Base-by-base conservation (phyloP, 129 eudicot genomes). In the Logfia minima region DNA sequence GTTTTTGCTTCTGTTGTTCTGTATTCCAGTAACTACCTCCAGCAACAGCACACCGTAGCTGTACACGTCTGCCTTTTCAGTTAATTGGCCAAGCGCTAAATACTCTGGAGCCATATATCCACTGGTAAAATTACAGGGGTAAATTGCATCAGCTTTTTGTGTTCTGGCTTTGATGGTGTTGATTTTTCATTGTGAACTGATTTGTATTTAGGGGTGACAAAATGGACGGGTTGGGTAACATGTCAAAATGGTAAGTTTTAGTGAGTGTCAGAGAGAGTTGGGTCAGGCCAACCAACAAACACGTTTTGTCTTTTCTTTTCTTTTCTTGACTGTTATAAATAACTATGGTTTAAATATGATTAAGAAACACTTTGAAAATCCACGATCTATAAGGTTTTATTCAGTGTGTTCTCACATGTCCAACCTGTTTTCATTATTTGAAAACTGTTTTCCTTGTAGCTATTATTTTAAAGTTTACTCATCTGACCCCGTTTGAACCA, bases 101-200 rank as follows among this genome's bases (percentile, higher is more conserved):
- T 91, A 91, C 82, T 87, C 92, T 23, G 92, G 96, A 71, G 96
- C 96, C 92, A 90, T 83, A 34, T 87, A 90, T 87, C 90, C 93
- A 70, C 90, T 87, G 84, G 59, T 9, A 68, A 68, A 75, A 65
- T 52, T 1, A 28, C 23, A 67, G 9, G 45, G 9, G 26, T 35
- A 62, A 59, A 71, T 24, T 51, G 65, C 11, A 79, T 79, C 41
- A 71, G 68, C 71, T 43, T 29, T n/a, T 71, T 14, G 62, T 6
- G 41, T 66, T 14, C 11, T 58, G 43, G 29, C 45, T 62, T 37
- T 75, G 45, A 4, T 22, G 69, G 14, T 64, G 41, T 29, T 29
- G 19, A 26, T 53, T 52, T 55, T 19, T 31, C 6, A 34, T 37
- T 64, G 34, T 18, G 51, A 3, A 58, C 63, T 58, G 21, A n/a